A percentile compares a stretch with the other conserved stretches of the same genome.
phyloP scores from a whole-genome alignment of 2,329 filamentous ascomycete genomes.

The Bisporella sp. region DNA sequence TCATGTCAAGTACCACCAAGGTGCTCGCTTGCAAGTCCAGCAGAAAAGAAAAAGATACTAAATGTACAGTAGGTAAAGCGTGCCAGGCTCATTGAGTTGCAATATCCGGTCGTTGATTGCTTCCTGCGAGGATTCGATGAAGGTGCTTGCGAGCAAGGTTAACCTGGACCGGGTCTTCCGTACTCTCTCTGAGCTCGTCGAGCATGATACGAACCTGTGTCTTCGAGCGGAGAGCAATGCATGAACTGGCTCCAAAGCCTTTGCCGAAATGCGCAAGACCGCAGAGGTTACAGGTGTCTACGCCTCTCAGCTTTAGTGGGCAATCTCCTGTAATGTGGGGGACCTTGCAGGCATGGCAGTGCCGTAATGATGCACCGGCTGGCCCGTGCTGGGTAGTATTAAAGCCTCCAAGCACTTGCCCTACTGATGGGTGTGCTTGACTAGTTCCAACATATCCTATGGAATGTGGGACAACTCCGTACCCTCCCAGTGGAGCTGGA shows the following conservation, averaged over 20 bases:
- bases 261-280: constrained; percentile 54
- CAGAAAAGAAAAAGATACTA: no score
- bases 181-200: constrained; percentile 50
- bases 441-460: no score
- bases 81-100: no score
- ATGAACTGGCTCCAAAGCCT: constrained; percentile 39
- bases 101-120: background rate
- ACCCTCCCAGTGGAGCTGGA: no score
- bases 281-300: constrained; percentile 56
- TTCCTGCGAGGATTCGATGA: background rate
- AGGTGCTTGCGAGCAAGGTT: constrained; percentile 21
- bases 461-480: no score
- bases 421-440: background rate
- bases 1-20: no score
- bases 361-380: background rate
- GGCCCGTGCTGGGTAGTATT: background rate
- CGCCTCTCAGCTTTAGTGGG: constrained; percentile 47
- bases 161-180: constrained; percentile 46
- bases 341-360: constrained; percentile 47
- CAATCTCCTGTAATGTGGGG: constrained; percentile 52
- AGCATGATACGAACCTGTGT: constrained; percentile 59
- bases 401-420: background rate
- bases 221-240: constrained; percentile 56
- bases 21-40: no score
- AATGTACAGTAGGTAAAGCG: no score